Base-by-base conservation (phyloP, 2,329 filamentous ascomycete genomes). In the Epicoccum sorghinum region DNA sequence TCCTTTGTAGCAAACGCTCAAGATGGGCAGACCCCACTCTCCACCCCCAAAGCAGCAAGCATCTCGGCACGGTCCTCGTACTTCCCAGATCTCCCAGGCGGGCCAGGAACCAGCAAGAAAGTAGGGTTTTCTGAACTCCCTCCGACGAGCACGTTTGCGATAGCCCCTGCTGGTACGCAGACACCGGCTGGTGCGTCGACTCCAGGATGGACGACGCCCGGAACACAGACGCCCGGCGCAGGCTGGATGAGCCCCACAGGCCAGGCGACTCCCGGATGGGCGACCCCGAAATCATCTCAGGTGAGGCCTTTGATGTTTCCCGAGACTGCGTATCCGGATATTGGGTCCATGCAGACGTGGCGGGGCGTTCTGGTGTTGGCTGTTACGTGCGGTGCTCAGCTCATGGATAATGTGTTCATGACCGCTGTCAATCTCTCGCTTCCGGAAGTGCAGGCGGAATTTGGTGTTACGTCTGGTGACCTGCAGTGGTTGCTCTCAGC, bases 381-480 rank as follows among this genome's bases (percentile, higher is more conserved):
- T 13, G 47, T 55, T 12, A 51, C 47, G 4, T 51, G 52, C 30
- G 47, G 47, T 12, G 52, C 52, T 3, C 52, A 55, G 22, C 38
- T 55, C 12, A 51, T 55, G 42, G 52, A 55, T 22, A 55, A 55
- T 3, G 27, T 51, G 0, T 55, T 55, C 33, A 55, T 55, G 52
- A 51, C 52, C 9, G 52, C 47, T 4, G 47, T 55, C 30, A 55
- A 55, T 8, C 12, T 51, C 18, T 55, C 52, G 8, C 52, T 55
- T 7, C 52, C 52, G 12, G 47, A 55, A 33, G 42, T 55, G 3
- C 51, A 55, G 30, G 38, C 42, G 6, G 52, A 55, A 32, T 55
- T 55, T 30, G 38, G 44, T 8, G 52, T 51, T 5, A 33, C 47
- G 9, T 50, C 52, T 12, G 42, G 47, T 7, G 52, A 55, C 37